Percentiles rank a stretch among this genome's conserved stretches.
phyloP scores from a whole-genome alignment of 2,329 filamentous ascomycete genomes.

The Trichoderma atroviride region DNA sequence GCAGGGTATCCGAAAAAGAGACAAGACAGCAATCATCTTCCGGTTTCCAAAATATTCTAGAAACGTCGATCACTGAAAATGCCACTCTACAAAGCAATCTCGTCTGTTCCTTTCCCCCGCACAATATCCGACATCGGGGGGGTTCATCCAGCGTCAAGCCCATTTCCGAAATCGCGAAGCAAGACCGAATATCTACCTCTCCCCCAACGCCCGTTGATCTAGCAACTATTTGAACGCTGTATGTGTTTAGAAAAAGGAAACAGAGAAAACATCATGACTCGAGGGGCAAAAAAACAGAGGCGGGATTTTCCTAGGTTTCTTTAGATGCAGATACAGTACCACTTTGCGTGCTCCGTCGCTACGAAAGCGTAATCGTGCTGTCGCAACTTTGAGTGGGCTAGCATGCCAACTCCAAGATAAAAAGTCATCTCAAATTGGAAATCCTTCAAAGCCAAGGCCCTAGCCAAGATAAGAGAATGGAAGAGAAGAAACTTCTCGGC shows the following conservation, averaged over 20 bases:
- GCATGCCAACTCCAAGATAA: neutral
- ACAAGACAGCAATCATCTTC: neutral
- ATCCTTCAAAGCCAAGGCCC: neutral
- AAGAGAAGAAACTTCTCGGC: neutral
- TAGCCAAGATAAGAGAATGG: neutral
- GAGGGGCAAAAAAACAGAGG: neutral
- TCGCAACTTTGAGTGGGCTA: neutral
- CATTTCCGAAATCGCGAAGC: conserved; percentile 4
- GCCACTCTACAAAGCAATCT: neutral
- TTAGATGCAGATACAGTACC: neutral
- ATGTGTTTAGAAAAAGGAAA: neutral
- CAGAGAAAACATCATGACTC: neutral
- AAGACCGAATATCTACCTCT: neutral
- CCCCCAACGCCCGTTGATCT: neutral
- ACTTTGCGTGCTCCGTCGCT: conserved; percentile 5
- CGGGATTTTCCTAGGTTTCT: neutral
- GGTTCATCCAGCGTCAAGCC: neutral
- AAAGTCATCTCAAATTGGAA: neutral
- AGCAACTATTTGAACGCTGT: neutral
- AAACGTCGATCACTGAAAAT: neutral
- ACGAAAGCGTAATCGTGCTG: conserved; percentile 8
- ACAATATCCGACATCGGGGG: neutral
- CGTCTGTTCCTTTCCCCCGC: neutral
- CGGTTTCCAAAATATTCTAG: neutral
- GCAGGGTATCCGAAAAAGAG: neutral